Conservation (phyloP, 148 eudicot genomes). For the Silene latifolia region DNA sequence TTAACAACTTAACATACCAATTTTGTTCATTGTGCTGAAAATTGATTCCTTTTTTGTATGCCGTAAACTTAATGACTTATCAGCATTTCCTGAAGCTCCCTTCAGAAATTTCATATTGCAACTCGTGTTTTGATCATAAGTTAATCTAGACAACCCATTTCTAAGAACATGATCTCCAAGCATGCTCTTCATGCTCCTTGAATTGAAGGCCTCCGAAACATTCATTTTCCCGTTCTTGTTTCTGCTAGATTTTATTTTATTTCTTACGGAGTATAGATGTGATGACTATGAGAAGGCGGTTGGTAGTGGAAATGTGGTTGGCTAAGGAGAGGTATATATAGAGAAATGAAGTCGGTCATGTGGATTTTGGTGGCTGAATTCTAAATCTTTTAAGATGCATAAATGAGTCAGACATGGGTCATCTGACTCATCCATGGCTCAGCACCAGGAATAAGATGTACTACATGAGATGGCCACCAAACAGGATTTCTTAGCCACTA, state of each 20-base stretch:
- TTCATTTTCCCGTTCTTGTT: slow-evolving; percentile 13
- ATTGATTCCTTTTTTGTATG: background rate
- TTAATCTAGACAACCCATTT: slow-evolving; percentile 7
- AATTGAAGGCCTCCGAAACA: slow-evolving; percentile 19
- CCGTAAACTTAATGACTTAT: slow-evolving; percentile 10
- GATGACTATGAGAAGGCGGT: background rate
- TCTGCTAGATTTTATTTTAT: background rate
- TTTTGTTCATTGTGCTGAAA: slow-evolving; percentile 17
- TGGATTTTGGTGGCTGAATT: background rate
- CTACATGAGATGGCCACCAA: background rate
- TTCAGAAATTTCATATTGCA: slow-evolving; percentile 4
- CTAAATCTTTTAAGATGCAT: background rate
- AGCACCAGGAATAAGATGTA: background rate
- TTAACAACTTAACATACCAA: slow-evolving; percentile 4
- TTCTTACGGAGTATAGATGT: background rate
- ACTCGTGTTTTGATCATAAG: background rate
- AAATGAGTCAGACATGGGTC: slow-evolving; percentile 12
- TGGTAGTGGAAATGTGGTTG: background rate
- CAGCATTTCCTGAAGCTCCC: background rate
- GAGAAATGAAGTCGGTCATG: background rate
- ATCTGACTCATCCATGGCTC: slow-evolving; percentile 18
- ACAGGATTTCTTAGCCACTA: slow-evolving; percentile 5
- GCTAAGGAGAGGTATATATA: slow-evolving; percentile 17
- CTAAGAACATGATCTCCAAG: slow-evolving; percentile 20
- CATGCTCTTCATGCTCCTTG: slow-evolving; percentile 27